Evolutionary conservation across 164 flowering plant genomes (phyloP).

Genomic region (Santalum album): DNA sequence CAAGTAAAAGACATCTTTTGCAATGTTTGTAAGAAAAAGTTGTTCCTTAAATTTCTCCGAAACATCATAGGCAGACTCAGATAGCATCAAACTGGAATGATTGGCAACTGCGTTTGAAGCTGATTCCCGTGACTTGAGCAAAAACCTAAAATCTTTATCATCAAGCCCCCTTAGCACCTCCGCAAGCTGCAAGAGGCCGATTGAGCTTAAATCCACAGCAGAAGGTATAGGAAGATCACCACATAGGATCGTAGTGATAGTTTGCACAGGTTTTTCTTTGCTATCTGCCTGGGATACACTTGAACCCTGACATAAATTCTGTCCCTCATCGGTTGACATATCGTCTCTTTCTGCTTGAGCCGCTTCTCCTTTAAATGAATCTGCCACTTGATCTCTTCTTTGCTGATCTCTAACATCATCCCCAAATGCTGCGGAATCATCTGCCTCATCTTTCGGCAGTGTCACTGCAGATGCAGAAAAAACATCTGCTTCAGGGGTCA

Average conservation of each 20-base stretch:
- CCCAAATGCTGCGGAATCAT: conserved; percentile 5
- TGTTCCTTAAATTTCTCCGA: conserved; percentile 50
- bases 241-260: conserved; percentile 9
- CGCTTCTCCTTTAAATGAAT: conserved; percentile 4
- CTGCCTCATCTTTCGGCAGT: conserved; percentile 6
- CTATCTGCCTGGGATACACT: conserved; percentile 4
- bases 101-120: conserved; percentile 11
- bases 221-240: conserved; percentile 7
- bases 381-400: conserved; percentile 6
- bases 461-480: neutral
- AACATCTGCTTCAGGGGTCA: neutral
- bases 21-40: conserved; percentile 37
- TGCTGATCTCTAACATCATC: conserved; percentile 10
- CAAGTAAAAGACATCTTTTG: conserved; percentile 43
- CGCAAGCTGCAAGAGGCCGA: conserved; percentile 38
- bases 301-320: conserved; percentile 5
- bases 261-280: conserved; percentile 13
- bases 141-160: conserved; percentile 39
- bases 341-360: conserved; percentile 7
- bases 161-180: conserved; percentile 30
- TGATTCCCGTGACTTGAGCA: conserved; percentile 28
- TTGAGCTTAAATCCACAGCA: conserved; percentile 15
- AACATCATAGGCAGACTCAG: conserved; percentile 16
- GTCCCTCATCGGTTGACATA: conserved; percentile 11
- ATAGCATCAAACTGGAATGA: conserved; percentile 5